A percentile compares a stretch with the other conserved stretches of the same genome.
These are phyloP conservation scores for Tylopilus plumbeoviolaceoides DNA, from an alignment of 768 basidiomycete species.

Conservation along the genomic window DNA sequence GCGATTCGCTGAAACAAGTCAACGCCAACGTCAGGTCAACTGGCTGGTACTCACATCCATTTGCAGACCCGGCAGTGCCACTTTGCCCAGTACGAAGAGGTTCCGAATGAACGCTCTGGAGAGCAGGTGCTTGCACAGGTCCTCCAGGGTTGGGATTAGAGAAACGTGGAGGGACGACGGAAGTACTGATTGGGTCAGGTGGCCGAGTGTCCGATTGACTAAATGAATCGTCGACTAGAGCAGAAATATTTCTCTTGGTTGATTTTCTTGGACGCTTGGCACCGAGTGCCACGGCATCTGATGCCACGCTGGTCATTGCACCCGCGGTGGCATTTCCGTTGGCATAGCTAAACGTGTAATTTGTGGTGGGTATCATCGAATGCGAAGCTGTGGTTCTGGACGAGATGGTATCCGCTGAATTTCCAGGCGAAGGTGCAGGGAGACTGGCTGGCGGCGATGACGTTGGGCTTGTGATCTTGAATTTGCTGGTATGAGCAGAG, in stretches of 20 bases:
- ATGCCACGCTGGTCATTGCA: background rate
- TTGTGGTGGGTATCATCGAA: slow-evolving; percentile 1
- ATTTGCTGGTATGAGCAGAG: slow-evolving; percentile 45
- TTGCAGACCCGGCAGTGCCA: slow-evolving; percentile 26
- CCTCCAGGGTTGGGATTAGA: background rate
- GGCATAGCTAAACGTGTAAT: background rate
- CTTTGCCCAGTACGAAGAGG: background rate
- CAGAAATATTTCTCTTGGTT: slow-evolving; percentile 7
- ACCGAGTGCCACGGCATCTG: background rate
- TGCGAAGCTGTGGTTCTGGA: background rate
- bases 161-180: slow-evolving; percentile 6
- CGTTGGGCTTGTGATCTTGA: slow-evolving; percentile 38
- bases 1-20: slow-evolving; percentile 12
- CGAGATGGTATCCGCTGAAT: slow-evolving; percentile 2
- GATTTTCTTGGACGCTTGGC: slow-evolving; percentile 13
- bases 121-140: background rate
- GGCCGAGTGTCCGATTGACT: slow-evolving; percentile 6
- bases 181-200: background rate
- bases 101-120: background rate
- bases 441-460: slow-evolving; percentile 29
- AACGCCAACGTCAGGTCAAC: background rate
- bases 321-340: slow-evolving; percentile 3
- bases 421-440: slow-evolving; percentile 26
- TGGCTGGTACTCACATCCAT: slow-evolving; percentile 30
- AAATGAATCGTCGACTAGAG: background rate